phyloP scores from a whole-genome alignment of 2,329 filamentous ascomycete genomes.

The Aspergillus glaucus region DNA sequence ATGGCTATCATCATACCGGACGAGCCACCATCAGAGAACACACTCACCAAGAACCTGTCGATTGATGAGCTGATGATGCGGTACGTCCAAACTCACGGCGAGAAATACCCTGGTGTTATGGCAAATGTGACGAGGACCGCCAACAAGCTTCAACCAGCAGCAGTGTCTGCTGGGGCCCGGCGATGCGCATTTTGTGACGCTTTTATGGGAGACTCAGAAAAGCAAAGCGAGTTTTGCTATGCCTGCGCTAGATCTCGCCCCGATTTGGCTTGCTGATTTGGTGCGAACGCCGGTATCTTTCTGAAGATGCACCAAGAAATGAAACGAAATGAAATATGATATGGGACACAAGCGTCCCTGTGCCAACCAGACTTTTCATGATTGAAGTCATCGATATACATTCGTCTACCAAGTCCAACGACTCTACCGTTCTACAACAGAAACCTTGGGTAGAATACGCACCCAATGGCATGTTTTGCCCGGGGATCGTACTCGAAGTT shows the following conservation, averaged over 20 bases:
- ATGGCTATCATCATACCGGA: slow-evolving; percentile 42
- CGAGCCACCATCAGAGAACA: slow-evolving; percentile 28
- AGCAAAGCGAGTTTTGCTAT: slow-evolving; percentile 51
- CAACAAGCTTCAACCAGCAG: slow-evolving; percentile 61
- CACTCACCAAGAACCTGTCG: slow-evolving; percentile 56
- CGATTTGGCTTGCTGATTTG: slow-evolving; percentile 17
- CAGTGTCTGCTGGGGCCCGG: slow-evolving; percentile 22
- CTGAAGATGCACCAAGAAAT: background rate
- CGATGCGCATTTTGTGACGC: slow-evolving; percentile 64
- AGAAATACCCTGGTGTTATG: slow-evolving; percentile 82
- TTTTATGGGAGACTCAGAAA: slow-evolving; percentile 57
- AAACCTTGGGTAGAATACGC: too few relatives aligned
- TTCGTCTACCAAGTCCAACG: background rate
- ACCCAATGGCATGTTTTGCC: too few relatives aligned
- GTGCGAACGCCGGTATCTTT: background rate
- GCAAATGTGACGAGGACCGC: slow-evolving; percentile 91
- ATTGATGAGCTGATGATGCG: slow-evolving; percentile 87
- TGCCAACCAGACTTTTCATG: background rate
- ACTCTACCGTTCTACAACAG: background rate
- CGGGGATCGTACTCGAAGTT: too few relatives aligned
- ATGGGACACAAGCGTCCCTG: background rate
- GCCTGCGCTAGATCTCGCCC: slow-evolving; percentile 39
- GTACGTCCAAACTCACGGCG: slow-evolving; percentile 82
- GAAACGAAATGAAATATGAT: background rate
- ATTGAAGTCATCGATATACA: background rate